Evolutionary conservation across 169 alveolate genomes (phyloP), one percentile per base, ranked within the genome.

Genomic region (Eimeria praecox): DNA sequence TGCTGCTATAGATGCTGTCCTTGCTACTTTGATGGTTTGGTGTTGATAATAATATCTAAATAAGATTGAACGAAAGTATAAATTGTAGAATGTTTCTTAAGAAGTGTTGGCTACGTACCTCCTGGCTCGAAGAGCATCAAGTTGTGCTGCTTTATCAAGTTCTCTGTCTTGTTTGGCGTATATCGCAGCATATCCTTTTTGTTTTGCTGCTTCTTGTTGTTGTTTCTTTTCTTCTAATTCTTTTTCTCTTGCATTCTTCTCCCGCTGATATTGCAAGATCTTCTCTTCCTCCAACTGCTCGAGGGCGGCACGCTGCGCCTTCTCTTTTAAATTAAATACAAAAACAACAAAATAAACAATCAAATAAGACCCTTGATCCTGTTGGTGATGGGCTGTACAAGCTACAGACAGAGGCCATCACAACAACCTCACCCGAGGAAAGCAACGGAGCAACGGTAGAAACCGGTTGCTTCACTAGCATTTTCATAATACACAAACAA

Each of bases 61-160:
- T 14, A 56, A 56, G 8, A 20, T 3, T 20, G n/a, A 56, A 20
- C 27, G 66, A 14, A 27, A n/a, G n/a, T n/a, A 56, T 9, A 27
- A 56, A 56, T 27, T 9, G 24, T 27, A 8, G 66, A 20, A 2
- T 18, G 66, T 20, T 2, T 18, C 66, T 52, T 14, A 52, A n/a
- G n/a, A n/a, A n/a, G 59, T 9, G 59, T 35, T 77, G 27, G 4
- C 18, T 20, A 77, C 82, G 38, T 40, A 69, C 95, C 98, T 92
- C 82, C 97, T 97, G 35, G 99, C 99, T 56, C 98, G 71, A 27
- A 98, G 90, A 0, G 98, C 98, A 80, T 97, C 99, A 71, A 96
- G 90, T 91, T 98, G 98, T 12, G 99, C 98, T 77, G 96, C 96
- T 80, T 98, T 96, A 88, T 98, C 99, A 49, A 93, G 69, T 22